Conservation (phyloP, 441 rosid species). For the Eruca vesicaria region DNA sequence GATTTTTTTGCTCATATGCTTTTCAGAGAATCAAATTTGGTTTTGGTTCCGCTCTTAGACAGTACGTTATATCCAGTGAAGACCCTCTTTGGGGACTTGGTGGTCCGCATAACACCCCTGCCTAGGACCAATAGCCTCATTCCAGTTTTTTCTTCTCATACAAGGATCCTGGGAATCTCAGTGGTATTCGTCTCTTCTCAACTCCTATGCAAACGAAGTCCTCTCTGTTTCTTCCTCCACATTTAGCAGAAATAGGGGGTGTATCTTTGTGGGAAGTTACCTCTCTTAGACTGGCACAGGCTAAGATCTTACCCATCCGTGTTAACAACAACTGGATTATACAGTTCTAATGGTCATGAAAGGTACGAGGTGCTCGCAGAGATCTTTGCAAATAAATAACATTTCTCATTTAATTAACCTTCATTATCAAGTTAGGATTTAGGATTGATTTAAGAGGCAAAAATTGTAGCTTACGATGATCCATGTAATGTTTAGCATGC, state of each 20-base stretch:
- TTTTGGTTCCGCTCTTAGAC: background rate
- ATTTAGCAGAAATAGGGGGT: slow-evolving; percentile 44
- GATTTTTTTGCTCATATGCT: background rate
- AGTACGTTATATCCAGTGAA: background rate
- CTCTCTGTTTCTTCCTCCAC: slow-evolving; percentile 59
- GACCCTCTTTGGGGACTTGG: slow-evolving; percentile 46
- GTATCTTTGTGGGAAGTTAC: slow-evolving; percentile 37
- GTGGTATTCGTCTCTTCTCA: slow-evolving; percentile 76
- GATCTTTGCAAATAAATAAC: background rate
- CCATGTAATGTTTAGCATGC: background rate
- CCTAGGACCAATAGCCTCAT: slow-evolving; percentile 50
- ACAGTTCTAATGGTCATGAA: background rate
- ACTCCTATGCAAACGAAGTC: slow-evolving; percentile 62
- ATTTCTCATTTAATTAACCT: background rate
- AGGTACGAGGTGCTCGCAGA: background rate
- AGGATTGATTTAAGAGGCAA: background rate
- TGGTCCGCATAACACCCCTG: slow-evolving; percentile 85
- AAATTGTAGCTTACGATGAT: background rate
- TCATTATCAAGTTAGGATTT: background rate
- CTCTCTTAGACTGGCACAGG: too few species aligned
- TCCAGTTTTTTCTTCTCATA: slow-evolving; percentile 63
- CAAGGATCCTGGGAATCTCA: slow-evolving; percentile 84
- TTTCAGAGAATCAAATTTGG: background rate
- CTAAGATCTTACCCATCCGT: too few species aligned
- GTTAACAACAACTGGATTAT: too few species aligned